Evolutionary conservation across 352 stramenopile genomes (phyloP), one percentile per base, ranked within the genome.

Genomic region (Elongisporangium senticosum): DNA sequence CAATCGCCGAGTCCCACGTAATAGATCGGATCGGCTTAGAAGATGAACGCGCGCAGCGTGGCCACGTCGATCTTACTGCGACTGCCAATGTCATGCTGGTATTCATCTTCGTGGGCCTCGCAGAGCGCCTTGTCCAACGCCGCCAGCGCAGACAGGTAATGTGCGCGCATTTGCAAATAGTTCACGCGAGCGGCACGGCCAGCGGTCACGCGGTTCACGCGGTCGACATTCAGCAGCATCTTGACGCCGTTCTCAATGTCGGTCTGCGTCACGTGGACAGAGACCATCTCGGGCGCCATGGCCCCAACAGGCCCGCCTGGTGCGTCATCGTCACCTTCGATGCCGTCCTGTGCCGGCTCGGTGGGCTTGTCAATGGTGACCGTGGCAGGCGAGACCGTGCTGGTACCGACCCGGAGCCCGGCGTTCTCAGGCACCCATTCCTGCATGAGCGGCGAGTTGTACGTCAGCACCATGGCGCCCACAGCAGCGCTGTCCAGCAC

Each of bases 391-490:
- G 33, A 43, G 2, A 43, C 33, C 13, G 33, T 43, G 33, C 33
- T 43, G 33, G 73, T 66, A 37, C 81, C 81, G 1, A 87, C 72
- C 22, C 78, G 81, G 8, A 89, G 48, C 0, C 81, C 81, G 50
- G 64, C 75, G 19, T 63, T 65, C 59, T 87, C 74, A 0, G 78
- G 75, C 23, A 89, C 70, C 73, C 75, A 90, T 51, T 90, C 81
- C 54, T 84, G 78, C 81, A 89, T 90, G 47, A 89, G 74, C 23
- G 79, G 78, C 15, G 81, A 77, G 61, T 88, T 75, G 69, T 79
- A 89, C 40, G 79, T 87, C 24, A 90, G 59, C 10, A 79, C 75
- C 23, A 89, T 58, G 14, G 81, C 78, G 5, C 81, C 78, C 4
- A 80, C 78, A 7, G 81, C 67, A 7, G 69, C 56, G 49, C 71